Conservation (phyloP, 108 stramenopile species). For the Fragilariopsis cylindrus region DNA sequence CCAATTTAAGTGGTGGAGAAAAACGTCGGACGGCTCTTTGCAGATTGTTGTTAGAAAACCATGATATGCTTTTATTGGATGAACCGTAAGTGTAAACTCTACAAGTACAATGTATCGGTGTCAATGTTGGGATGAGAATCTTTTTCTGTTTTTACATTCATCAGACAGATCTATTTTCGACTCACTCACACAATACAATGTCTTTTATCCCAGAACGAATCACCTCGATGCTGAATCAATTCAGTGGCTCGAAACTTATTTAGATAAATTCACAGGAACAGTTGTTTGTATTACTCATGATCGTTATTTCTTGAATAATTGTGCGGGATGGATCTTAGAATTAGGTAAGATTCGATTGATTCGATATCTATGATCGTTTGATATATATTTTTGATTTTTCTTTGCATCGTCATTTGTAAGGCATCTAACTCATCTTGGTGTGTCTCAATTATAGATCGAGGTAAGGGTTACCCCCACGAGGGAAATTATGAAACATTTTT, state of each 20-base stretch:
- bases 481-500: conserved; percentile 96
- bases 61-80: conserved; percentile 75
- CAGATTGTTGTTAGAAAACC: conserved; percentile 77
- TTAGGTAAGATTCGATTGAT: conserved; percentile 20
- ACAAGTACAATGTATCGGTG: neutral
- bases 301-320: conserved; percentile 96
- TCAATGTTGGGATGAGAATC: neutral
- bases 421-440: too few relatives aligned
- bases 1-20: conserved; percentile 93
- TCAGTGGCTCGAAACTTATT: conserved; percentile 87
- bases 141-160: neutral
- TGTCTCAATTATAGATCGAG: conserved; percentile 58
- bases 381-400: too few relatives aligned
- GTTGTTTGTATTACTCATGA: conserved; percentile 95
- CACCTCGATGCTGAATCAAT: conserved; percentile 51
- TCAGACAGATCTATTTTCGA: neutral
- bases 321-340: conserved; percentile 95
- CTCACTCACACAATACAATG: neutral
- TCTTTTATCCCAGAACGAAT: conserved; percentile 32
- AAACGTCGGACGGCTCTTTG: conserved; percentile 93
- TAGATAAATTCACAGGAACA: conserved; percentile 92
- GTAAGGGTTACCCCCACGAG: conserved; percentile 90
- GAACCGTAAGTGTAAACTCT: conserved; percentile 15
- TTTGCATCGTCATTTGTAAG: too few relatives aligned
- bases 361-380: too few relatives aligned